Evolutionary conservation across 805 yeast species (phyloP).

Genomic region (Suhomyces pyralidae): DNA sequence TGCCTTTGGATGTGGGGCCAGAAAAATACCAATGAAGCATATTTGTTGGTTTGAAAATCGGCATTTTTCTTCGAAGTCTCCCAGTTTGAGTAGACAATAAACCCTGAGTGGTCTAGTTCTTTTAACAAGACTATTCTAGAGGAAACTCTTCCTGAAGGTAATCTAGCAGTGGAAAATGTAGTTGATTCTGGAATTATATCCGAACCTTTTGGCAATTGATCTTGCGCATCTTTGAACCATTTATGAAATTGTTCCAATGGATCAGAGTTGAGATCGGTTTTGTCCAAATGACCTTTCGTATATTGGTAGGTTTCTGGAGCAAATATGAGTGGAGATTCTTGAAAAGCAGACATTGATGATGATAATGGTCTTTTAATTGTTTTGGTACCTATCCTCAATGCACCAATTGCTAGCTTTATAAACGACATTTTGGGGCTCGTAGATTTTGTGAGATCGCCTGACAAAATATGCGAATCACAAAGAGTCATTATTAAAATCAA

Average conservation of each 20-base stretch:
- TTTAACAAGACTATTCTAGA: conserved; percentile 82
- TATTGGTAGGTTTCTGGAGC: conserved; percentile 91
- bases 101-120: conserved; percentile 82
- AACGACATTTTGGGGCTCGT: neutral
- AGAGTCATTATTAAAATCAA: neutral
- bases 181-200: conserved; percentile 68
- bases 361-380: neutral
- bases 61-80: conserved; percentile 74
- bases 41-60: conserved; percentile 69
- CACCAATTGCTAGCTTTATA: neutral
- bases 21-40: conserved; percentile 82
- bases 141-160: conserved; percentile 89
- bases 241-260: conserved; percentile 77
- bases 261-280: conserved; percentile 47
- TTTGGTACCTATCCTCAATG: neutral
- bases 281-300: conserved; percentile 60
- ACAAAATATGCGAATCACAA: neutral
- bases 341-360: neutral
- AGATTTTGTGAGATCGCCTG: neutral
- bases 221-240: conserved; percentile 64
- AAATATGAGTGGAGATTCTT: conserved; percentile 42
- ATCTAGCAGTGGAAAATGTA: conserved; percentile 82
- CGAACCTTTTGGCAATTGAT: conserved; percentile 40
- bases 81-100: conserved; percentile 90
- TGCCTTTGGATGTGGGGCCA: conserved; percentile 92